Evolutionary conservation across 2,329 filamentous ascomycete species (phyloP), one percentile per base, ranked within the genome.

Genomic region (Aspergillus jensenii): DNA sequence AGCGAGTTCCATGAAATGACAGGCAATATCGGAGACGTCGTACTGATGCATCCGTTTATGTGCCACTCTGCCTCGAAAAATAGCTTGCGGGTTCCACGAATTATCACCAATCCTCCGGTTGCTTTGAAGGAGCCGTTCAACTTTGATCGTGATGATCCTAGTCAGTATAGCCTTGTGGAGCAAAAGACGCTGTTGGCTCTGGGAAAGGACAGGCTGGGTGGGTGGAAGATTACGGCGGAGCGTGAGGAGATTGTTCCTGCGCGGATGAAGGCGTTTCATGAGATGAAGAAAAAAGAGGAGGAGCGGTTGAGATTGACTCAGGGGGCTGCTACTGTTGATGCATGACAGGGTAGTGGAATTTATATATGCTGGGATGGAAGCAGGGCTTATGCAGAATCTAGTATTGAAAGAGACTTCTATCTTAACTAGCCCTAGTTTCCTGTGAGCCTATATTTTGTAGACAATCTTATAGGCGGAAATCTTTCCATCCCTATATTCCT

Each of bases 21-120:
- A 0, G 82, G 82, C 0, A 72, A 79, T 9, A 73, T 79, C 1
- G 82, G 82, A 3, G 82, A 85, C 60, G 81, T 84, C 4, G 78
- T 81, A 57, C 69, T 85, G 4, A 65, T 84, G 58, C 82, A 84
- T 66, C 82, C 82, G 8, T 67, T 84, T 25, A 85, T 83, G 81
- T 66, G 83, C 52, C 82, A 84, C 65, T 81, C 78, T 1, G 81
- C 80, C 6, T 79, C 77, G 6, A 77, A 77, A 52, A 84, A 84
- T 63, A 74, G 75, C 52, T 59, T 81, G 25, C 71, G 82, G 19
- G 73, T 75, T 11, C 73, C 78, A 1, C 70, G 82, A 4, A 76
- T 84, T 35, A 84, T 84, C 63, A 84, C 81, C 3, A 85, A 85
- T 58, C 82, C 82, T 5, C 80, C 81, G 0, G 80, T 84, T 1